These are phyloP conservation scores for Oropetium thomaeum DNA, from an alignment of 176 grass and related monocot genomes.

Conservation along the genomic window DNA sequence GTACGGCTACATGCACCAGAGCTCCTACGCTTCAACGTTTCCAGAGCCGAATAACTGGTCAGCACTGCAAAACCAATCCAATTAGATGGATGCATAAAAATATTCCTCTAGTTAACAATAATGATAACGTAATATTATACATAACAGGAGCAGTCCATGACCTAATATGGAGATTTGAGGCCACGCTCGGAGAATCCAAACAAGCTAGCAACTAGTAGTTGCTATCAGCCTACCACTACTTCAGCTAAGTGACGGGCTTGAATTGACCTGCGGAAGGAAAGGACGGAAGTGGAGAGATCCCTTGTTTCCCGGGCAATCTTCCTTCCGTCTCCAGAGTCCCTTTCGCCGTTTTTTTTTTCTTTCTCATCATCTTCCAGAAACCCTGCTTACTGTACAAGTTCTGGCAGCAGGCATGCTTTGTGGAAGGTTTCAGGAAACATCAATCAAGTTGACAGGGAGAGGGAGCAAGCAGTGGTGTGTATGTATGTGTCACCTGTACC, in stretches of 20 bases:
- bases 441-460: slow-evolving; percentile 47
- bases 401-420: slow-evolving; percentile 8
- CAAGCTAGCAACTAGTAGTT: slow-evolving; percentile 31
- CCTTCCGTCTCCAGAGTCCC: slow-evolving; percentile 24
- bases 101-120: slow-evolving; percentile 23
- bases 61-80: slow-evolving; percentile 30
- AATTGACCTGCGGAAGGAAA: slow-evolving; percentile 49
- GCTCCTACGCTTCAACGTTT: slow-evolving; percentile 37
- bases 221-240: slow-evolving; percentile 41
- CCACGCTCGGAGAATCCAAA: slow-evolving; percentile 34
- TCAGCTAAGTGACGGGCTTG: slow-evolving; percentile 42
- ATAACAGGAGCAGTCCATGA: slow-evolving; percentile 30
- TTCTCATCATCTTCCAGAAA: slow-evolving; percentile 36
- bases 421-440: slow-evolving; percentile 57
- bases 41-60: slow-evolving; percentile 54
- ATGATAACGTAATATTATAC: slow-evolving; percentile 9
- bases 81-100: slow-evolving; percentile 32
- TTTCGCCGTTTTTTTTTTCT: slow-evolving; percentile 21
- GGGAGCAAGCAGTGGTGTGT: slow-evolving; percentile 24
- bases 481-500: slow-evolving; percentile 41
- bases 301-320: slow-evolving; percentile 59
- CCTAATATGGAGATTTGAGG: slow-evolving; percentile 30
- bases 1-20: slow-evolving; percentile 45
- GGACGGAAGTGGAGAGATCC: slow-evolving; percentile 33
- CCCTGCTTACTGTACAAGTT: slow-evolving; percentile 33